These are phyloP conservation scores for Boletus sensibilis DNA, from an alignment of 768 basidiomycete species.

Conservation along the genomic window DNA sequence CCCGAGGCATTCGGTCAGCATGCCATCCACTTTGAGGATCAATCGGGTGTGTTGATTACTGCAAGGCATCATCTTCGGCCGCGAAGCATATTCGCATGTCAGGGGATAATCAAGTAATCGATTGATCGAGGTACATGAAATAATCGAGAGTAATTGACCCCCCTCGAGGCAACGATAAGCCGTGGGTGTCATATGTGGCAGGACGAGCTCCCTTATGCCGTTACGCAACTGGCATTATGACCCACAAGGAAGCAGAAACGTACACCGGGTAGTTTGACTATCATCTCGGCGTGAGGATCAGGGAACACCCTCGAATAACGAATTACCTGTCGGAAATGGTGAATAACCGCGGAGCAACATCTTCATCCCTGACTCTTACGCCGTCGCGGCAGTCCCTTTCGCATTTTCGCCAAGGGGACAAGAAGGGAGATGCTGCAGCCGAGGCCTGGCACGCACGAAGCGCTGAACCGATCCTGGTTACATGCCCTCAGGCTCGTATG, in stretches of 20 bases:
- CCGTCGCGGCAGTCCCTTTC: neutral
- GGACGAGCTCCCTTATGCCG: neutral
- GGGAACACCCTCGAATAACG: constrained; percentile 11
- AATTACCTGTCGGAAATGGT: constrained; percentile 2
- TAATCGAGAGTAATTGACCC: neutral
- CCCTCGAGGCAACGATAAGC: constrained; percentile 9
- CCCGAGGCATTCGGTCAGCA: constrained; percentile 7
- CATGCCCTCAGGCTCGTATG: neutral
- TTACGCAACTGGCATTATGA: constrained; percentile 6
- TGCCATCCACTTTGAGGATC: neutral
- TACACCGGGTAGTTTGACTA: neutral
- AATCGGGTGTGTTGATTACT: neutral
- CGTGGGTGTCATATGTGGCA: neutral
- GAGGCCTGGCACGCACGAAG: neutral
- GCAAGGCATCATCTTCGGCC: neutral
- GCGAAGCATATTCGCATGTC: neutral
- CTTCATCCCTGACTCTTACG: neutral
- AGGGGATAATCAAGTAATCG: neutral
- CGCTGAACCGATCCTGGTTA: neutral
- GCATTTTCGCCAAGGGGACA: neutral
- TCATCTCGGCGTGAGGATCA: constrained; percentile 17
- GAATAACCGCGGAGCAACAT: constrained; percentile 16
- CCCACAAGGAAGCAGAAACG: neutral
- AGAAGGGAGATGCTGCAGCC: neutral
- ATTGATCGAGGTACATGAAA: constrained; percentile 8